phyloP scores from a whole-genome alignment of 441 rosid genomes.

The Gossypium schwendimanii region DNA sequence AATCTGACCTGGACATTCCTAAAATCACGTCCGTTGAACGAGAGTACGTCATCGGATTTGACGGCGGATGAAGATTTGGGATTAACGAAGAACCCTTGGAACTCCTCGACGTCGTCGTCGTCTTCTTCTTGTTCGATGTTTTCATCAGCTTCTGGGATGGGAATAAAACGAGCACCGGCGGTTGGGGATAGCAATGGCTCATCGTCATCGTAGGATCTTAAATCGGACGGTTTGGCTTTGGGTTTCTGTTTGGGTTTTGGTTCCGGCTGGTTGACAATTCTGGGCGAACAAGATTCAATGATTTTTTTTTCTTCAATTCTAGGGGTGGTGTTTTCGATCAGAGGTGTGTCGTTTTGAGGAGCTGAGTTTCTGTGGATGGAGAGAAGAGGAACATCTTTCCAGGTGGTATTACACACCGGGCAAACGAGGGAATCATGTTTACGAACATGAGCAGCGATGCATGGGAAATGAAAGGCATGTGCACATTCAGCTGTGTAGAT shows the following conservation, averaged over 20 bases:
- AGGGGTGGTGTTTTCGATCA: conserved; percentile 9
- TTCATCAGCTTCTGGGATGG: conserved; percentile 62
- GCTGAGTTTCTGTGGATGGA: conserved; percentile 28
- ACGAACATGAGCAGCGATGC: conserved; percentile 49
- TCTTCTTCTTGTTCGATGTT: conserved; percentile 26
- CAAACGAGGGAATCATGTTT: conserved; percentile 41
- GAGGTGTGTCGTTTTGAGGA: conserved; percentile 5
- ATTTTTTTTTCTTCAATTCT: conserved; percentile 46
- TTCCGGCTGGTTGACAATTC: conserved; percentile 19
- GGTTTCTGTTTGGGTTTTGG: not conserved
- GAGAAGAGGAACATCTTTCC: conserved; percentile 61
- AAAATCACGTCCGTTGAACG: conserved; percentile 24
- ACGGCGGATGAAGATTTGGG: conserved; percentile 34
- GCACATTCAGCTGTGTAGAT: conserved; percentile 69
- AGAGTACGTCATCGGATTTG: conserved; percentile 30
- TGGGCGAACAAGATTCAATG: conserved; percentile 45
- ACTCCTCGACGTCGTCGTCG: conserved; percentile 42
- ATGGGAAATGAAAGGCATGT: conserved; percentile 61
- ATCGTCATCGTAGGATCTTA: conserved; percentile 48
- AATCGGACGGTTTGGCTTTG: conserved; percentile 10
- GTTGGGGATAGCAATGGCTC: conserved; percentile 49
- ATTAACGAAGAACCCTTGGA: conserved; percentile 55
- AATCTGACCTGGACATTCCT: conserved; percentile 43
- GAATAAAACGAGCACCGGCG: conserved; percentile 27
- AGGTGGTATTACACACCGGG: conserved; percentile 51